These are phyloP conservation scores for Cladosporium sp. DNA, from an alignment of 2,329 filamentous ascomycete species.

Conservation along the genomic window DNA sequence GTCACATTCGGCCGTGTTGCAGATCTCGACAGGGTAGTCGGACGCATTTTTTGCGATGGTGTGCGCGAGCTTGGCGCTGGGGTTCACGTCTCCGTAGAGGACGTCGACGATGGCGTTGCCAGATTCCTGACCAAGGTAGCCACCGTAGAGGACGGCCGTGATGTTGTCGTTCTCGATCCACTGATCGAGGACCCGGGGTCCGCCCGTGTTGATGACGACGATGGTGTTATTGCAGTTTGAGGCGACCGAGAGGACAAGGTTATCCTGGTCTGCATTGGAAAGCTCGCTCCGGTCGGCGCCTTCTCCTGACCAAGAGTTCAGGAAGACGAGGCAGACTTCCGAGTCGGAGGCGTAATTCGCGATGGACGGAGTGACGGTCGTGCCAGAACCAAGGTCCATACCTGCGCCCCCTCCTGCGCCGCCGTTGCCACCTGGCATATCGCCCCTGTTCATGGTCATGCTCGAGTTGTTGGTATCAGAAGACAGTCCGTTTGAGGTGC, in stretches of 20 bases:
- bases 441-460: neutral
- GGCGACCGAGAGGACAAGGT: slow-evolving; percentile 28
- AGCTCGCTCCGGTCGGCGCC: slow-evolving; percentile 25
- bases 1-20: slow-evolving; percentile 35
- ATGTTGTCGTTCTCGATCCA: slow-evolving; percentile 30
- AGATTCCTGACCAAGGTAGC: slow-evolving; percentile 27
- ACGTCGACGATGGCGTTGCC: slow-evolving; percentile 28
- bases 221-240: slow-evolving; percentile 29
- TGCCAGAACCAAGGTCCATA: neutral
- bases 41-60: slow-evolving; percentile 28
- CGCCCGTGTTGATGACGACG: slow-evolving; percentile 29
- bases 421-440: neutral
- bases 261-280: slow-evolving; percentile 25
- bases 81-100: slow-evolving; percentile 26
- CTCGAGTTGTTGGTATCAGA: neutral
- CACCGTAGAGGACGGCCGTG: slow-evolving; percentile 27
- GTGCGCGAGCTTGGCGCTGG: slow-evolving; percentile 28
- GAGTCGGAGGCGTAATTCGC: slow-evolving; percentile 12
- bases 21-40: slow-evolving; percentile 32
- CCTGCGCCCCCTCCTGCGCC: slow-evolving; percentile 1
- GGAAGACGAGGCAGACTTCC: slow-evolving; percentile 29
- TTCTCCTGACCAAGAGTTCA: slow-evolving; percentile 29
- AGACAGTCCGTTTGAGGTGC: no score
- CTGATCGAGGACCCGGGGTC: slow-evolving; percentile 26
- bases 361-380: slow-evolving; percentile 2